Percentiles rank a stretch among this genome's conserved stretches.
Conservation (phyloP, 805 yeast genomes). For the Pichia gijzeniarum region DNA sequence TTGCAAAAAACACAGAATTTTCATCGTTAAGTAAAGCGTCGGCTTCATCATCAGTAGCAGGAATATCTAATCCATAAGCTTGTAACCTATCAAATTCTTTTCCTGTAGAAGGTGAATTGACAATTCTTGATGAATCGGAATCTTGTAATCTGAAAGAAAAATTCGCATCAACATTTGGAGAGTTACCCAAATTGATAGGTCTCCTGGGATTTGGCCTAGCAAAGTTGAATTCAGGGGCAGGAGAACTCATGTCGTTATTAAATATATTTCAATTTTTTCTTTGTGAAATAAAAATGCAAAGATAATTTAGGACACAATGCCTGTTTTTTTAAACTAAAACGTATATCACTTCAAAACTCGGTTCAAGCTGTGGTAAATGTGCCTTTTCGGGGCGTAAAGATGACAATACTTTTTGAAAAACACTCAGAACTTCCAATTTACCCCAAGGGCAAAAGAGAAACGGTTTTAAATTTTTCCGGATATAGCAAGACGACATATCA, state of each 20-base stretch:
- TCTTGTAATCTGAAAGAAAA: conserved; percentile 2
- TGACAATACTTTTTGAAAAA: neutral
- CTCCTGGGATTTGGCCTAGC: conserved; percentile 10
- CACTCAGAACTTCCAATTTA: neutral
- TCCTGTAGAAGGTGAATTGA: conserved; percentile 2
- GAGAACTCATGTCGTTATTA: conserved; percentile 12
- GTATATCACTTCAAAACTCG: too few species aligned
- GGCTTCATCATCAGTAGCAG: conserved; percentile 39
- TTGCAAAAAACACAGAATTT: conserved; percentile 21
- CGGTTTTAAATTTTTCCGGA: too few species aligned
- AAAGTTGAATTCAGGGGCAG: conserved; percentile 10
- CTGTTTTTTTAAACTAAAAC: too few species aligned
- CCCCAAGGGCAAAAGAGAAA: neutral
- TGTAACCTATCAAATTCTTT: conserved; percentile 21
- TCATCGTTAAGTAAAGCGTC: conserved; percentile 18
- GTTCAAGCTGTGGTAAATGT: too few species aligned
- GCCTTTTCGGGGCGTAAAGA: too few species aligned
- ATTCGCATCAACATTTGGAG: neutral
- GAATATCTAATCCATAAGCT: conserved; percentile 49
- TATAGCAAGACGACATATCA: too few species aligned
- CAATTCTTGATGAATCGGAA: conserved; percentile 1
- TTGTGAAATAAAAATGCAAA: too few species aligned
- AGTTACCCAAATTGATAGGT: conserved; percentile 5
- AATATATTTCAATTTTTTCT: too few species aligned
- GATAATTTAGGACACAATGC: too few species aligned